Evolutionary conservation across 208 protist genomes (phyloP).

Genomic region (Trypanosoma scelopori): DNA sequence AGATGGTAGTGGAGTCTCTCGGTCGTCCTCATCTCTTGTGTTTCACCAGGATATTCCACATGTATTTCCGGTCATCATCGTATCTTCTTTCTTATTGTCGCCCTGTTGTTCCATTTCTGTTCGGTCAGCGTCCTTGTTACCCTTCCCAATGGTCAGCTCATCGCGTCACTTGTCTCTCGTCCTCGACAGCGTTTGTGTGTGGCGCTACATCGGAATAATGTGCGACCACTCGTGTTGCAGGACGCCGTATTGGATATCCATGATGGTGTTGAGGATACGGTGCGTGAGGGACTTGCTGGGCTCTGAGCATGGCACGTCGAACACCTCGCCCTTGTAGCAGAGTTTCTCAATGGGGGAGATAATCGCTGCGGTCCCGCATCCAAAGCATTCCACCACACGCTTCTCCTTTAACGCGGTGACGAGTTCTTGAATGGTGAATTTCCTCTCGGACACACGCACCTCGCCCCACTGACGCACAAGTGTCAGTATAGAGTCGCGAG

Average conservation of each 20-base stretch:
- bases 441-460: constrained; percentile 85
- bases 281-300: constrained; percentile 37
- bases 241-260: constrained; percentile 72
- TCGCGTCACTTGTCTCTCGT: no score
- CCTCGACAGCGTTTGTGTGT: neutral
- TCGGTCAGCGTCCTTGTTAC: neutral
- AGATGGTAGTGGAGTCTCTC: no score
- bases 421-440: constrained; percentile 87
- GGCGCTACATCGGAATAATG: constrained; percentile 16
- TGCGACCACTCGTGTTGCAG: constrained; percentile 51
- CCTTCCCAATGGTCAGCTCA: neutral
- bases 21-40: no score
- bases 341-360: constrained; percentile 93
- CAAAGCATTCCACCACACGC: constrained; percentile 95
- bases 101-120: no score
- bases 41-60: no score
- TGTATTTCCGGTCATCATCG: no score
- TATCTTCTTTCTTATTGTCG: no score
- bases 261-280: constrained; percentile 53
- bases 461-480: constrained; percentile 84
- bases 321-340: constrained; percentile 67
- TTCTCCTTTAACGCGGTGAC: constrained; percentile 77
- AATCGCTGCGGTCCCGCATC: constrained; percentile 96
- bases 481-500: constrained; percentile 94
- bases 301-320: constrained; percentile 50